phyloP scores from a whole-genome alignment of 1,284 basidiomycete genomes.

The Wallemia mellicola region DNA sequence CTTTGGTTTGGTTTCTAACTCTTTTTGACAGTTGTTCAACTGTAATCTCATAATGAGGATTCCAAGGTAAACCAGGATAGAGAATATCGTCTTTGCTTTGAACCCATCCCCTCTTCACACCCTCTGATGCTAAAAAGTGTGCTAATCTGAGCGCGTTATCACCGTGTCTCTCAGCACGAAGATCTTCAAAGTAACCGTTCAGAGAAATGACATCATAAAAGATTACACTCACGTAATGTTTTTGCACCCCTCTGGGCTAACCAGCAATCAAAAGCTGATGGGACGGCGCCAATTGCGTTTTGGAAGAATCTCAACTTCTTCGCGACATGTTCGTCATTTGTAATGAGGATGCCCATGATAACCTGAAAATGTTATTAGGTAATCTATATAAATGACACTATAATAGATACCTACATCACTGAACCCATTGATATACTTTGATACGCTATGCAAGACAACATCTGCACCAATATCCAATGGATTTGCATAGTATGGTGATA shows the following conservation, averaged over 20 bases:
- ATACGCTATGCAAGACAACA: conserved; percentile 35
- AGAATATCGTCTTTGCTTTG: conserved; percentile 29
- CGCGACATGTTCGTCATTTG: conserved; percentile 15
- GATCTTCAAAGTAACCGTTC: too few relatives aligned
- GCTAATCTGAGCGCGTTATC: conserved; percentile 52
- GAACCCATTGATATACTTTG: conserved; percentile 84
- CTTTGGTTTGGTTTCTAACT: conserved; percentile 13
- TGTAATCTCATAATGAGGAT: conserved; percentile 30
- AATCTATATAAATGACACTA: not conserved
- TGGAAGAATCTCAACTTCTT: conserved; percentile 56
- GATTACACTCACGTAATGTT: conserved; percentile 28
- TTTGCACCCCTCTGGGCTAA: conserved; percentile 71
- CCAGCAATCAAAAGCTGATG: conserved; percentile 69
- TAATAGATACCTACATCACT: conserved; percentile 31
- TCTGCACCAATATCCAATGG: conserved; percentile 63
- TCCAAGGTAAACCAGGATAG: conserved; percentile 48
- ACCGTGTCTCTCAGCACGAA: conserved; percentile 67
- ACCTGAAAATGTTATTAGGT: not conserved
- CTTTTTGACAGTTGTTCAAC: conserved; percentile 29
- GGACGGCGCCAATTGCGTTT: conserved; percentile 64
- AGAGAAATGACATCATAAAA: not conserved
- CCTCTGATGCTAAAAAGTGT: conserved; percentile 23
- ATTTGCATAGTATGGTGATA: conserved; percentile 69
- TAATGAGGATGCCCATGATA: conserved; percentile 4
- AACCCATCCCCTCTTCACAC: conserved; percentile 24